phyloP scores from a whole-genome alignment of 2,329 filamentous ascomycete species.

The Fusarium heterosporum region DNA sequence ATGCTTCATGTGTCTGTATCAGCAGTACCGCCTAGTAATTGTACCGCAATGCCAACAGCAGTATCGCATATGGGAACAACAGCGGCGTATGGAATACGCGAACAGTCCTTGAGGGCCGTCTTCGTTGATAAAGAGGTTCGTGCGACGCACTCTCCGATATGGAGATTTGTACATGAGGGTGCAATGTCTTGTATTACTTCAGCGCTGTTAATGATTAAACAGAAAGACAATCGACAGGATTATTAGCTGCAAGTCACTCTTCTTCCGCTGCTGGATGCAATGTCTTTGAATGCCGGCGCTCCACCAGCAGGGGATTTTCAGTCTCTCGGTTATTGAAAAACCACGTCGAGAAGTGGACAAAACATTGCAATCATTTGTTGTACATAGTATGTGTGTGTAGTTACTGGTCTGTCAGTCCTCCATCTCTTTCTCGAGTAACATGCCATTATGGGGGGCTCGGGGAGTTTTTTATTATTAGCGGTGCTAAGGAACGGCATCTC shows the following conservation, averaged over 20 bases:
- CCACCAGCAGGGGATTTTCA: slow-evolving; percentile 13
- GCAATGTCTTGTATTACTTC: slow-evolving; percentile 14
- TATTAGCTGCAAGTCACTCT: slow-evolving; percentile 23
- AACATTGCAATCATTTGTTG: background rate
- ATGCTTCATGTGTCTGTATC: slow-evolving; percentile 1
- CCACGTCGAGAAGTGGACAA: slow-evolving; percentile 2
- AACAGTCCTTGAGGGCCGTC: slow-evolving; percentile 4
- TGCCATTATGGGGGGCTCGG: slow-evolving; percentile 7
- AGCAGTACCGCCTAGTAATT: background rate
- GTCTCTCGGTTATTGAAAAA: background rate
- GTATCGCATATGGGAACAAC: slow-evolving; percentile 18
- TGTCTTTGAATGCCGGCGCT: slow-evolving; percentile 15
- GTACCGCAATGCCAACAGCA: background rate
- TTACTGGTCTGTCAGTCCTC: background rate
- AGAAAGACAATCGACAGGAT: slow-evolving; percentile 12
- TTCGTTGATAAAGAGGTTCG: slow-evolving; percentile 6
- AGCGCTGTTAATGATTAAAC: slow-evolving; percentile 7
- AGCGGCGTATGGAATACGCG: background rate
- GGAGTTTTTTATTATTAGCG: slow-evolving; percentile 5
- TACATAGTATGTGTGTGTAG: slow-evolving; percentile 1
- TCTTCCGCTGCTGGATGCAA: slow-evolving; percentile 14
- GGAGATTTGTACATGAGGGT: slow-evolving; percentile 19
- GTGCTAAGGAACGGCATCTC: slow-evolving; percentile 26
- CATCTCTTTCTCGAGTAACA: background rate
- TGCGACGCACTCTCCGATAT: slow-evolving; percentile 13